Evolutionary conservation across 2,329 filamentous ascomycete species (phyloP).

Genomic region (Ophiostoma sp.): DNA sequence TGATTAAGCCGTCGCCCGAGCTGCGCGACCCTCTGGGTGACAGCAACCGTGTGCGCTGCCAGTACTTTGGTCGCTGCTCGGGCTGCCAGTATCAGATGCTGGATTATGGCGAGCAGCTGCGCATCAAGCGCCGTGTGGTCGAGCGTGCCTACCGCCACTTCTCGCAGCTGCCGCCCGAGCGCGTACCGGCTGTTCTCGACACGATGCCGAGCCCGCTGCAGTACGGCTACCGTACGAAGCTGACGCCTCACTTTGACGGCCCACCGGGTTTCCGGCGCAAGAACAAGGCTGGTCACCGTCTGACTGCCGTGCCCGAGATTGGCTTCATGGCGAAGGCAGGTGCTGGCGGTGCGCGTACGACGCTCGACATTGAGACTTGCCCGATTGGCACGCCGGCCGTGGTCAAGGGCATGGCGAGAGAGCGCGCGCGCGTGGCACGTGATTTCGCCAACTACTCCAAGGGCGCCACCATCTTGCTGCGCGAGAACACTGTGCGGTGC

Average conservation of each 20-base stretch:
- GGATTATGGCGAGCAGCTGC: conserved; percentile 80
- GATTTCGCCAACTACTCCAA: conserved; percentile 72
- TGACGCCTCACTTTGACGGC: conserved; percentile 93
- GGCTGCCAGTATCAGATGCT: conserved; percentile 99
- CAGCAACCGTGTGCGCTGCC: conserved; percentile 73
- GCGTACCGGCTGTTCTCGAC: conserved; percentile 73
- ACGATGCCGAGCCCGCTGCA: conserved; percentile 89
- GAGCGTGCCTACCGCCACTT: conserved; percentile 93
- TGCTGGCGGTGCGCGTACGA: conserved; percentile 61
- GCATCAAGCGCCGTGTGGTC: conserved; percentile 80
- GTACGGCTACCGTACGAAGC: conserved; percentile 93
- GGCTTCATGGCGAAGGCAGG: conserved; percentile 80
- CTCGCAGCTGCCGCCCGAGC: conserved; percentile 72
- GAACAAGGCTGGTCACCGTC: conserved; percentile 46
- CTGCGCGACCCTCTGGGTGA: conserved; percentile 61
- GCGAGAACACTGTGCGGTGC: conserved; percentile 76
- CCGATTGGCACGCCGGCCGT: conserved; percentile 90
- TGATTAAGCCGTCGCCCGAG: conserved; percentile 64
- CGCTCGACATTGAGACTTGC: conserved; percentile 95
- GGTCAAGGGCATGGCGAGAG: conserved; percentile 72
- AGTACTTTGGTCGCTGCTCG: conserved; percentile 83
- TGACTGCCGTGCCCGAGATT: conserved; percentile 70
- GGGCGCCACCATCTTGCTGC: conserved; percentile 84
- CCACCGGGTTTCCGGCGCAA: conserved; percentile 57
- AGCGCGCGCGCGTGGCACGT: conserved; percentile 71